Percentiles rank a stretch among this genome's conserved stretches.
Conservation (phyloP, 225 moss, liverwort and hornwort genomes). For the Marchantia polymorpha region DNA sequence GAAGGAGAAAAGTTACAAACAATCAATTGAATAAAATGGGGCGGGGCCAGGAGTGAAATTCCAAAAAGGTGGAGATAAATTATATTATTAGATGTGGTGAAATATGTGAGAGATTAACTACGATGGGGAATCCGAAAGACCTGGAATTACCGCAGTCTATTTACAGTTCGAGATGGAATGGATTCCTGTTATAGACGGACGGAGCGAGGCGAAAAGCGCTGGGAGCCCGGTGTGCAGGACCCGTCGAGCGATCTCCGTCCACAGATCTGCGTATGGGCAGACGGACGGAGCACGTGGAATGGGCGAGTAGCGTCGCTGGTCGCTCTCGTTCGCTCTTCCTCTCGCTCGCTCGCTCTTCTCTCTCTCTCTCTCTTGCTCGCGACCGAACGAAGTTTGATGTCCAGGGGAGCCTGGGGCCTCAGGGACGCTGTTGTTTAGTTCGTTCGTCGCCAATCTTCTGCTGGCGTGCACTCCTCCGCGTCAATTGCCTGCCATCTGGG, state of each 20-base stretch:
- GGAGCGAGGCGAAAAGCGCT: neutral
- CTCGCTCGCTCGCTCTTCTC: too few species aligned
- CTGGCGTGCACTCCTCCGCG: constrained; percentile 13
- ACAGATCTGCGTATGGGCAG: neutral
- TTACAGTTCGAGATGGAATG: too few species aligned
- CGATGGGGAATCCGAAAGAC: too few species aligned
- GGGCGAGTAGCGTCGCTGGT: neutral
- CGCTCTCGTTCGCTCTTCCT: neutral
- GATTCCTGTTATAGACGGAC: neutral
- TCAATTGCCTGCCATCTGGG: constrained; percentile 13
- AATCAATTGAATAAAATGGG: too few species aligned
- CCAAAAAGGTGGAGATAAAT: too few species aligned
- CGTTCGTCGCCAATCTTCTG: constrained; percentile 12
- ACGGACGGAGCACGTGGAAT: neutral
- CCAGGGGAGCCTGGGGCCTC: neutral
- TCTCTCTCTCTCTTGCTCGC: neutral
- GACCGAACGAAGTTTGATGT: neutral
- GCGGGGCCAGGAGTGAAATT: too few species aligned
- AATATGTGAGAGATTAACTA: too few species aligned
- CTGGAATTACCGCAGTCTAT: too few species aligned
- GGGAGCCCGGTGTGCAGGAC: neutral
- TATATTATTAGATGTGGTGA: too few species aligned
- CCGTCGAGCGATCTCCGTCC: neutral
- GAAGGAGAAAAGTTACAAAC: too few species aligned
- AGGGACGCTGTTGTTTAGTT: neutral